Conservation (phyloP, 176 grass and related monocot genomes). For the Zoysia pacifica region DNA sequence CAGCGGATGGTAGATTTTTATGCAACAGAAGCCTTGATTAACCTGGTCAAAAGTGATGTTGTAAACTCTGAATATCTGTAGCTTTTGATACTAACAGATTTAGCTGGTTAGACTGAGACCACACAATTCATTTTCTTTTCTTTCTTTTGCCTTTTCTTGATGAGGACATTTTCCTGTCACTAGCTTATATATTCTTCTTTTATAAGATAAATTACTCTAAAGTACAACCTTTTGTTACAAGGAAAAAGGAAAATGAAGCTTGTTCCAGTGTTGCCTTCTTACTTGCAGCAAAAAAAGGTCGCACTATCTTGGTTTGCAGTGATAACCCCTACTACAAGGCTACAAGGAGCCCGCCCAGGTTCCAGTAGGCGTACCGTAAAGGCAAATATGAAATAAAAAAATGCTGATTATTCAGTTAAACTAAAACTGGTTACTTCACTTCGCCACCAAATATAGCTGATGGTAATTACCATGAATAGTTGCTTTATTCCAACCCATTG, state of each 20-base stretch:
- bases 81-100: slow-evolving; percentile 16
- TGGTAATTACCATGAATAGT: neutral
- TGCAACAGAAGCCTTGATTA: neutral
- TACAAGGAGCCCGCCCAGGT: neutral
- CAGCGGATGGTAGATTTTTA: slow-evolving; percentile 11
- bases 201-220: slow-evolving; percentile 9
- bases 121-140: neutral
- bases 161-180: slow-evolving; percentile 3
- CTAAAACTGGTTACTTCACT: neutral
- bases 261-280: neutral
- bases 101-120: slow-evolving; percentile 27
- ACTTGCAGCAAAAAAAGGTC: neutral
- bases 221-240: neutral
- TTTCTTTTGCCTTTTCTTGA: slow-evolving; percentile 9
- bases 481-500: slow-evolving; percentile 15
- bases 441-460: neutral
- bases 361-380: neutral
- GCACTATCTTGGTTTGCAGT: neutral
- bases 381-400: neutral
- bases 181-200: slow-evolving; percentile 21
- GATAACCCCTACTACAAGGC: neutral
- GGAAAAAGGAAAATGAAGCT: neutral
- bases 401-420: slow-evolving; percentile 5
- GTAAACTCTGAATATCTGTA: slow-evolving; percentile 9
- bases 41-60: slow-evolving; percentile 23